A percentile compares a stretch with the other conserved stretches of the same genome.
These are phyloP conservation scores for Amylostereum areolatum DNA, from an alignment of 1,284 basidiomycete species.

Conservation along the genomic window DNA sequence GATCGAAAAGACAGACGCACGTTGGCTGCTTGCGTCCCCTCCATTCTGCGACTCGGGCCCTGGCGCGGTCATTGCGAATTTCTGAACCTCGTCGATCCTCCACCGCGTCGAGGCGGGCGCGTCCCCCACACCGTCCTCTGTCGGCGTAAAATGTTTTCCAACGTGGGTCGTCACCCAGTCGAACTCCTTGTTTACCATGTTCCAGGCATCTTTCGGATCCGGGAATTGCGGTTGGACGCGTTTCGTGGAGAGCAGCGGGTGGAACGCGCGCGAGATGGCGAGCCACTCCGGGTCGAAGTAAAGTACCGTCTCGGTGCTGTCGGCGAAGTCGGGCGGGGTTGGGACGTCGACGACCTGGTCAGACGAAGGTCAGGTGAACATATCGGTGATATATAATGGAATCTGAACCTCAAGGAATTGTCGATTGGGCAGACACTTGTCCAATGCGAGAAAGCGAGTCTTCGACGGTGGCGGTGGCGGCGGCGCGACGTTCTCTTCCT, in stretches of 20 bases:
- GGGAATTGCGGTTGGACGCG: constrained; percentile 37
- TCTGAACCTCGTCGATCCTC: constrained; percentile 55
- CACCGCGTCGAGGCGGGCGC: constrained; percentile 15
- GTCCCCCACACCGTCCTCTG: constrained; percentile 25
- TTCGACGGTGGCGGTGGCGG: constrained; percentile 26
- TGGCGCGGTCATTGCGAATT: constrained; percentile 73
- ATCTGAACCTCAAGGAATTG: constrained; percentile 78
- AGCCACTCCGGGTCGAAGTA: constrained; percentile 90
- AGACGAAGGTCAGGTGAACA: neutral
- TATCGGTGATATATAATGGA: constrained; percentile 1
- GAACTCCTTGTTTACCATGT: constrained; percentile 57
- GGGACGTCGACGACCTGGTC: constrained; percentile 70
- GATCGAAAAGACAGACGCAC: constrained; percentile 27
- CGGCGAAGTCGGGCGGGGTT: constrained; percentile 18
- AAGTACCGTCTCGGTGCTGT: constrained; percentile 29
- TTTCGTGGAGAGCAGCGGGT: constrained; percentile 65
- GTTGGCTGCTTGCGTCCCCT: constrained; percentile 33
- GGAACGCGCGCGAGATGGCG: constrained; percentile 84
- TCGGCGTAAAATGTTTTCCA: constrained; percentile 11
- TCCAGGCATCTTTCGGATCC: constrained; percentile 56
- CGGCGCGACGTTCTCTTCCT: constrained; percentile 41
- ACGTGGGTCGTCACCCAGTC: constrained; percentile 61
- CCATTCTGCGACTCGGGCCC: constrained; percentile 39
- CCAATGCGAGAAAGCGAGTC: constrained; percentile 87
- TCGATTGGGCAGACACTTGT: constrained; percentile 83